A percentile compares a stretch with the other conserved stretches of the same genome.
Conservation (phyloP, 805 yeast species). For the Candida parachauliodes region DNA sequence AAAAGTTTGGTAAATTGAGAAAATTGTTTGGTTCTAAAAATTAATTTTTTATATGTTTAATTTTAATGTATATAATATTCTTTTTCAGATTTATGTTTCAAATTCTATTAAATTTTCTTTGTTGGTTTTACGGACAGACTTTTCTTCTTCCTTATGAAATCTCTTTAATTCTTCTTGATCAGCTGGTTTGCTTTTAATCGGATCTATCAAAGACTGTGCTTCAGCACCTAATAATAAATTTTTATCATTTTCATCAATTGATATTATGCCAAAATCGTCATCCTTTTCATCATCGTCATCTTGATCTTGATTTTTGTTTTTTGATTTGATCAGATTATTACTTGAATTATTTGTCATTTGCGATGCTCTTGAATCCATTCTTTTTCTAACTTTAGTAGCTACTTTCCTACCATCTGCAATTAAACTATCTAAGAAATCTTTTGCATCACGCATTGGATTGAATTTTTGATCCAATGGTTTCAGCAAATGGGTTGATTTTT, state of each 20-base stretch:
- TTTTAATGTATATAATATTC: not conserved
- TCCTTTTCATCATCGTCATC: constrained; percentile 48
- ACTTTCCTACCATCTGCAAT: constrained; percentile 91
- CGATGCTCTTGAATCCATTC: constrained; percentile 70
- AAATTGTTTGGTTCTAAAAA: constrained; percentile 33
- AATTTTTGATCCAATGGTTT: constrained; percentile 47
- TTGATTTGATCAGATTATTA: constrained; percentile 23
- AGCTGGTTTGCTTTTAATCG: constrained; percentile 11
- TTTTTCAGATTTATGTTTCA: constrained; percentile 23
- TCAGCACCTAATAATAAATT: constrained; percentile 50
- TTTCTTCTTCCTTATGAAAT: constrained; percentile 22
- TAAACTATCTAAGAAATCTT: constrained; percentile 88
- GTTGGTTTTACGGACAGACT: constrained; percentile 10
- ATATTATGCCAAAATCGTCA: constrained; percentile 40
- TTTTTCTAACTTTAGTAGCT: constrained; percentile 81
- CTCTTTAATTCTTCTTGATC: constrained; percentile 18
- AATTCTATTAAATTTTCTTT: constrained; percentile 41
- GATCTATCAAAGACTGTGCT: constrained; percentile 36
- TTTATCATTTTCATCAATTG: constrained; percentile 41
- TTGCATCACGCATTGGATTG: constrained; percentile 54
- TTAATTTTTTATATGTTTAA: not conserved
- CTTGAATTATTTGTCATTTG: constrained; percentile 12
- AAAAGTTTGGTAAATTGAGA: constrained; percentile 33
- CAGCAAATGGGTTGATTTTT: constrained; percentile 64
- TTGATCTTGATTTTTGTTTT: constrained; percentile 14